phyloP scores from a whole-genome alignment of 139 green algal species.

The Auxenochlorella pyrenoidosa region DNA sequence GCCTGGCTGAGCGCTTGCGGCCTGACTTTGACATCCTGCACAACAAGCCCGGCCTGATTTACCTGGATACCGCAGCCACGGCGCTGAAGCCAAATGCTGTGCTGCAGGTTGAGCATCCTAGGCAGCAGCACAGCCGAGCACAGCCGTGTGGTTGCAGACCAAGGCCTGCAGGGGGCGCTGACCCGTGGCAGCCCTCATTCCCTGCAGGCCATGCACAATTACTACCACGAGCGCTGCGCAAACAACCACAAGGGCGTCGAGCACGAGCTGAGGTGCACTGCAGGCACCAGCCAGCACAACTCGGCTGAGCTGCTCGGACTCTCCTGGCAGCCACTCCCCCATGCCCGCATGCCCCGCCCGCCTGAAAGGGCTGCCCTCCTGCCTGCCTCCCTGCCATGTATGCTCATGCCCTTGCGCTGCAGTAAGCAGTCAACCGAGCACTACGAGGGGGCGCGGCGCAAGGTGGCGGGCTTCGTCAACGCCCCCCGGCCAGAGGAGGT shows the following conservation, averaged over 20 bases:
- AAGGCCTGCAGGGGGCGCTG: too few species aligned
- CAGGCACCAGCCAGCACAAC: neutral
- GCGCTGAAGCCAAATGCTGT: constrained; percentile 87
- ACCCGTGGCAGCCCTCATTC: neutral
- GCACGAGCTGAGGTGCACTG: constrained; percentile 2
- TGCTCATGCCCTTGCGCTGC: neutral
- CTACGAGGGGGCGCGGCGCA: constrained; percentile 87
- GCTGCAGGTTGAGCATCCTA: constrained; percentile 48
- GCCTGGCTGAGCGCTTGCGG: constrained; percentile 50
- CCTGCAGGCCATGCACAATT: constrained; percentile 66
- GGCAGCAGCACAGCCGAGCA: neutral
- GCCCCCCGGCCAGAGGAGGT: constrained; percentile 66
- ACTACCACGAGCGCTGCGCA: constrained; percentile 85
- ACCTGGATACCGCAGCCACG: constrained; percentile 95
- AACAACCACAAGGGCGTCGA: constrained; percentile 89
- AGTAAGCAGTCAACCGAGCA: constrained; percentile 72
- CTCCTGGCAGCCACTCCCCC: neutral
- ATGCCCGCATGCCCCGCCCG: neutral
- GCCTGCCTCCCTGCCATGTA: too few species aligned
- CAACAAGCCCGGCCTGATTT: constrained; percentile 83
- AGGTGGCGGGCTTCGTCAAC: constrained; percentile 84
- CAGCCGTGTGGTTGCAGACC: too few species aligned
- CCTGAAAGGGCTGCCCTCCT: neutral
- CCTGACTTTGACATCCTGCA: constrained; percentile 79
- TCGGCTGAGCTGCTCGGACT: neutral